A percentile compares a stretch with the other conserved stretches of the same genome.
phyloP scores from a whole-genome alignment of 1,284 basidiomycete species.

The Puccinia horiana region DNA sequence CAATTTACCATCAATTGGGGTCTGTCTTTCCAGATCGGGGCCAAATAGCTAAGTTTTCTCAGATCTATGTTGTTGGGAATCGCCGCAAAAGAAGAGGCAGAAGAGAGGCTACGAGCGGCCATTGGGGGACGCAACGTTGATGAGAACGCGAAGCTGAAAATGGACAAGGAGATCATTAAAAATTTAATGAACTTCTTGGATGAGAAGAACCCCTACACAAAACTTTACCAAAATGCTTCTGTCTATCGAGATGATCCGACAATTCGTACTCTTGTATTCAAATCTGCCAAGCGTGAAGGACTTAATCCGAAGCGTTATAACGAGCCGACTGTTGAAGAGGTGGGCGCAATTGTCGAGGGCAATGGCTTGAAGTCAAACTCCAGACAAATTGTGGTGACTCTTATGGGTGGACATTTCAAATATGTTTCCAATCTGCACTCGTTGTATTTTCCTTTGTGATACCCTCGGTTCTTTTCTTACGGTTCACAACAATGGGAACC shows the following conservation, averaged over 20 bases:
- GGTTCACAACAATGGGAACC: constrained; percentile 14
- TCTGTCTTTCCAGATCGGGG: too few relatives aligned
- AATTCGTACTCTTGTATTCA: neutral
- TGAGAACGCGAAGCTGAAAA: too few relatives aligned
- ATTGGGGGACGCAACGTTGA: neutral
- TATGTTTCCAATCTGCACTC: neutral
- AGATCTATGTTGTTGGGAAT: neutral
- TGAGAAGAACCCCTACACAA: neutral
- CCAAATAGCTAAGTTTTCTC: neutral
- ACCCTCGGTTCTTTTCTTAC: constrained; percentile 14
- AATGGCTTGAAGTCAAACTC: too few relatives aligned
- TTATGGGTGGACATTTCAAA: neutral
- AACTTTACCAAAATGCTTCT: neutral
- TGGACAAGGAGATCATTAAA: neutral
- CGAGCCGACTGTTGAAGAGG: neutral
- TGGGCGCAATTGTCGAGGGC: too few relatives aligned
- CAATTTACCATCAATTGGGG: too few relatives aligned
- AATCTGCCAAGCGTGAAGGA: too few relatives aligned
- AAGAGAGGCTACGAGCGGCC: too few relatives aligned
- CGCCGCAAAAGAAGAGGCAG: too few relatives aligned
- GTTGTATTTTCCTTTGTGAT: neutral
- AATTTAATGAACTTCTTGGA: neutral
- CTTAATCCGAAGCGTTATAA: neutral
- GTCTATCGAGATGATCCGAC: too few relatives aligned
- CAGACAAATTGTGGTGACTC: neutral